Conservation (phyloP, 495 filamentous ascomycete genomes). For the Bacidia gigantensis region DNA sequence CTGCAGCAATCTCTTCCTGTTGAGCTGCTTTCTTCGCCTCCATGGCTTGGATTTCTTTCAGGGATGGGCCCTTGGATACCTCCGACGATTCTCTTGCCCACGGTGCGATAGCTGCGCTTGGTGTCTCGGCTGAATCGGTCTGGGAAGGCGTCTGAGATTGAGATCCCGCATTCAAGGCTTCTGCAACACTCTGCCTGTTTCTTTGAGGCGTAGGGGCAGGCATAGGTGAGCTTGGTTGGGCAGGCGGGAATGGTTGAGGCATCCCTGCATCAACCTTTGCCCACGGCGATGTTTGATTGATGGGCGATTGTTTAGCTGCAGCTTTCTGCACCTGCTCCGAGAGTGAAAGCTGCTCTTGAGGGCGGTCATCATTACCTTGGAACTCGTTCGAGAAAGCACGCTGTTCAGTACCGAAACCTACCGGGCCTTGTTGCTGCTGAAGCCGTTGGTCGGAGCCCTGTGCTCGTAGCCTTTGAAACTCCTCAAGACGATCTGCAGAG, state of each 20-base stretch:
- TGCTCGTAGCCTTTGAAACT: slow-evolving; percentile 47
- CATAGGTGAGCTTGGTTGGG: slow-evolving; percentile 60
- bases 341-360: slow-evolving; percentile 42
- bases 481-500: slow-evolving; percentile 45
- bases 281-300: slow-evolving; percentile 41
- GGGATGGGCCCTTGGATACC: slow-evolving; percentile 70
- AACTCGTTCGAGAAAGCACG: neutral
- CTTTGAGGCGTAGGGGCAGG: slow-evolving; percentile 80
- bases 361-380: slow-evolving; percentile 17
- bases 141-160: slow-evolving; percentile 61
- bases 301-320: slow-evolving; percentile 50
- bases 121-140: slow-evolving; percentile 49
- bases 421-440: slow-evolving; percentile 2
- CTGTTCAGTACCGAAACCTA: neutral
- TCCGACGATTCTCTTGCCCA: slow-evolving; percentile 83
- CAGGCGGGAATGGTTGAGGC: slow-evolving; percentile 66
- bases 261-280: slow-evolving; percentile 46
- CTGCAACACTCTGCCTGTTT: slow-evolving; percentile 67
- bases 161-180: slow-evolving; percentile 56
- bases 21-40: slow-evolving; percentile 91
- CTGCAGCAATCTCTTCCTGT: slow-evolving; percentile 68
- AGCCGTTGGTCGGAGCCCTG: slow-evolving; percentile 33
- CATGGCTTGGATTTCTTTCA: slow-evolving; percentile 93
- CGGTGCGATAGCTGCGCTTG: slow-evolving; percentile 62
- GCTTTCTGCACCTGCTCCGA: slow-evolving; percentile 85